Evolutionary conservation across 176 grass and related monocot species (phyloP).

Genomic region (Pontederia crassipes): DNA sequence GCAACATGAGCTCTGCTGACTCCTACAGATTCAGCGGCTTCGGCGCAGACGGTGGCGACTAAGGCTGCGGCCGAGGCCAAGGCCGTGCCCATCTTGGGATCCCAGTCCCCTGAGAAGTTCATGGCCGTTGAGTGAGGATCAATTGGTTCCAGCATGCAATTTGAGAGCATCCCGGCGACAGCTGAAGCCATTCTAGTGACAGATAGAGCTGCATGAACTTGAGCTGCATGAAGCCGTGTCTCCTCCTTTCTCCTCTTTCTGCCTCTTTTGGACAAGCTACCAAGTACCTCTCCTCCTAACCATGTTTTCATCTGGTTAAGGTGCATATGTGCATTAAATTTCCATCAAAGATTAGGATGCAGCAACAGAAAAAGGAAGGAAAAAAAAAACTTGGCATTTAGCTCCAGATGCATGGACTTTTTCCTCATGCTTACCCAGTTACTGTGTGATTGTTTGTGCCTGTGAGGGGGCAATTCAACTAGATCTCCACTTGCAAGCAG

Average conservation of each 20-base stretch:
- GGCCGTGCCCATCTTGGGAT: slow-evolving; percentile 32
- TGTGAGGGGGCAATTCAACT: background rate
- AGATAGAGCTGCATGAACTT: slow-evolving; percentile 64
- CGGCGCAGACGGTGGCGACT: slow-evolving; percentile 82
- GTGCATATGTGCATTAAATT: slow-evolving; percentile 30
- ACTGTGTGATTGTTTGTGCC: background rate
- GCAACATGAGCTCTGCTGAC: slow-evolving; percentile 35
- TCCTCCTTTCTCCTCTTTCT: slow-evolving; percentile 44
- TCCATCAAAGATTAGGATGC: background rate
- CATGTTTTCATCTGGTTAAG: slow-evolving; percentile 36
- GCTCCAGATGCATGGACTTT: too few relatives aligned
- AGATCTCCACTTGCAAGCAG: slow-evolving; percentile 1
- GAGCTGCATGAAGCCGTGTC: slow-evolving; percentile 54
- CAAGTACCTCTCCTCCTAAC: slow-evolving; percentile 40
- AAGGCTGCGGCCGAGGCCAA: slow-evolving; percentile 62
- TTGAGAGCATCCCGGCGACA: slow-evolving; percentile 45
- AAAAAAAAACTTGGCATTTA: background rate
- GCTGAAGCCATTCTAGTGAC: slow-evolving; percentile 72
- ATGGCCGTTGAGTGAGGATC: background rate
- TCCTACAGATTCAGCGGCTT: slow-evolving; percentile 56
- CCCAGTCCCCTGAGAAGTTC: background rate
- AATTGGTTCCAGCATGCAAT: slow-evolving; percentile 25
- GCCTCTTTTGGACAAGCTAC: slow-evolving; percentile 37
- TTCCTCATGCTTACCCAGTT: background rate
- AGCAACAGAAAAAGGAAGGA: background rate